Percentiles rank a stretch among this genome's conserved stretches.
Evolutionary conservation across 169 alveolate genomes (phyloP).

Genomic region (Cryptosporidium sp.): DNA sequence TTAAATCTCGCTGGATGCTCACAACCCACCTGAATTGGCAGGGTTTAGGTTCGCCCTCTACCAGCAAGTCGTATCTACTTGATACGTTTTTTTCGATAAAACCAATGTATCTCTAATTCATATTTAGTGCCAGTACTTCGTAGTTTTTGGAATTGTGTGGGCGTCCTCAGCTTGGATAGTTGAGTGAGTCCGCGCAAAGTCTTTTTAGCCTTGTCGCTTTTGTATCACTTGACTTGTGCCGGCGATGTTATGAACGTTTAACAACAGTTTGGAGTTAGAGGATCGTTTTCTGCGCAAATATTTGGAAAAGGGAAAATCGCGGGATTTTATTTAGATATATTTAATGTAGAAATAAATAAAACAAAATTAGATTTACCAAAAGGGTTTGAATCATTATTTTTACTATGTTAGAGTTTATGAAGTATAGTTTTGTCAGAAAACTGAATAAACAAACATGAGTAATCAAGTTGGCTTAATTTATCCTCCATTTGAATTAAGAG

Average conservation of each 20-base stretch:
- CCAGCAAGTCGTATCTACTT: constrained; percentile 75
- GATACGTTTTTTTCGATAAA: constrained; percentile 69
- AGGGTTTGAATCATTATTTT: not conserved
- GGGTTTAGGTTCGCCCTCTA: constrained; percentile 78
- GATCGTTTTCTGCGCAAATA: not conserved
- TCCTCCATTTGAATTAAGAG: constrained; percentile 90
- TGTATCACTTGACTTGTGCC: not conserved
- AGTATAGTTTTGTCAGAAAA: too few relatives aligned
- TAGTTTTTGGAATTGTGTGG: not conserved
- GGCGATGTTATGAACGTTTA: too few relatives aligned
- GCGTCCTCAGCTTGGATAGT: too few relatives aligned
- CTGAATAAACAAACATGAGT: not conserved
- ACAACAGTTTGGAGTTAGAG: not conserved
- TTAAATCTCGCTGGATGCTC: constrained; percentile 65
- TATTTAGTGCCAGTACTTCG: not conserved
- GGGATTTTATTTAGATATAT: not conserved
- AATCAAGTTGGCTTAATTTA: constrained; percentile 79
- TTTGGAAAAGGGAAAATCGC: not conserved
- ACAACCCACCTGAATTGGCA: constrained; percentile 67
- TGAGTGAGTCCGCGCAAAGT: not conserved
- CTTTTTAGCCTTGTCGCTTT: too few relatives aligned
- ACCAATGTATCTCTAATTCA: constrained; percentile 57
- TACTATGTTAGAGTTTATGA: not conserved
- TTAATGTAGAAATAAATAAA: too few relatives aligned
- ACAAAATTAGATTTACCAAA: too few relatives aligned